These are phyloP conservation scores for Cyberlindnera amylophila DNA, from an alignment of 805 yeast species.

Conservation along the genomic window DNA sequence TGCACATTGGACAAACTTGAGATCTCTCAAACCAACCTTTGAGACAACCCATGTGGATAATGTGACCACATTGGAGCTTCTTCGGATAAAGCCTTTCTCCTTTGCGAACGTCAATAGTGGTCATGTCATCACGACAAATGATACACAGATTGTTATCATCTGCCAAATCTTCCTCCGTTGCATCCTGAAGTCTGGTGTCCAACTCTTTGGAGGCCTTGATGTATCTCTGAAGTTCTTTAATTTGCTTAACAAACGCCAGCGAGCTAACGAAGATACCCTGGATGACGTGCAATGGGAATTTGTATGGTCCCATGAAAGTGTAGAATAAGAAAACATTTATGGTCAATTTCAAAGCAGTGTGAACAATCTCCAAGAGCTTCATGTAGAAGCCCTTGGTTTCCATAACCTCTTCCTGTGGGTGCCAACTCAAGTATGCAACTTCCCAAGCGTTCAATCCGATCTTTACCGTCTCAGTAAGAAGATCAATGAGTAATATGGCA, in stretches of 20 bases:
- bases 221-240: constrained; percentile 36
- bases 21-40: constrained; percentile 92
- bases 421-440: constrained; percentile 38
- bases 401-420: constrained; percentile 65
- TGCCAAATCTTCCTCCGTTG: constrained; percentile 54
- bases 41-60: constrained; percentile 84
- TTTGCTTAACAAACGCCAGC: constrained; percentile 31
- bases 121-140: constrained; percentile 90
- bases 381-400: constrained; percentile 61
- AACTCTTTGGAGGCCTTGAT: constrained; percentile 52
- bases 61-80: constrained; percentile 79
- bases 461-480: constrained; percentile 44
- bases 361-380: constrained; percentile 51
- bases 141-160: constrained; percentile 69
- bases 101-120: constrained; percentile 33
- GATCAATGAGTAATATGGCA: constrained; percentile 56
- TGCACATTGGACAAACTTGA: constrained; percentile 89
- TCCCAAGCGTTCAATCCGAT: constrained; percentile 54
- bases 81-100: constrained; percentile 59
- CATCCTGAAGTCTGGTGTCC: constrained; percentile 59
- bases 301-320: constrained; percentile 41
- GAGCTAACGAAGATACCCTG: constrained; percentile 44
- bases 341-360: constrained; percentile 44
- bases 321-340: constrained; percentile 45
- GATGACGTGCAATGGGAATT: constrained; percentile 44